Base-by-base conservation (phyloP, 306 rosid genomes). In the Malus sylvestris region DNA sequence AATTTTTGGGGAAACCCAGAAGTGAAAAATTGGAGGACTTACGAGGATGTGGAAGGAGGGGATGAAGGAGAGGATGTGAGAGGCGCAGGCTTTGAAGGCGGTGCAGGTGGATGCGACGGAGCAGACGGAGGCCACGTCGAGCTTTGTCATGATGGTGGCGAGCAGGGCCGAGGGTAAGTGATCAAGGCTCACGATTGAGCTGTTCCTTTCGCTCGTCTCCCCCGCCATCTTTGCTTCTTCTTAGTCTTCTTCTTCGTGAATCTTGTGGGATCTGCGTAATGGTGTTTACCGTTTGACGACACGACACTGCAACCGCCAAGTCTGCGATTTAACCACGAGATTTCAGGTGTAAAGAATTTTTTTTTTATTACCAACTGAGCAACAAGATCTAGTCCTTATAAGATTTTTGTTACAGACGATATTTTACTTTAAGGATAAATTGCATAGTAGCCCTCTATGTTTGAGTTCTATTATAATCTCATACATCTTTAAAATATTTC, bases 11-110 rank as follows among this genome's bases (percentile, higher is more conserved):
- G 16, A 25, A 65, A 7, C 9, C 67, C 32, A 65, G 62, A 68
- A 29, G 52, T 25, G 58, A 16, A 55, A 67, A 29, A n/a, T 6
- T 59, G 20, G 23, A 51, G 11, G 33, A 83, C 82, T 32, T 73
- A 91, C 97, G n/a, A 87, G 87, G 72, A 95, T 91, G 63, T 95
- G 93, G 85, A 92, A 88, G 69, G 62, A 73, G 78, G 96, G 92
- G 32, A 91, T 82, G 85, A 90, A 91, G 5, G 91, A 85, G 81
- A 89, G 86, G 83, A 90, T 84, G 4, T 95, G 93, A 1, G 79
- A 73, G 25, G 89, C 91, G 83, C 88, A 86, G 46, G 86, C 66
- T 8, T 83, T 85, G 87, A 94, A 81, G 73, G 84, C 45, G 72
- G 84, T 85, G 84, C 92, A 89, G 11, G 98, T 92, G 67, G 96